Base-by-base conservation (phyloP, 805 yeast genomes). In the Lachancea thermotolerans region DNA sequence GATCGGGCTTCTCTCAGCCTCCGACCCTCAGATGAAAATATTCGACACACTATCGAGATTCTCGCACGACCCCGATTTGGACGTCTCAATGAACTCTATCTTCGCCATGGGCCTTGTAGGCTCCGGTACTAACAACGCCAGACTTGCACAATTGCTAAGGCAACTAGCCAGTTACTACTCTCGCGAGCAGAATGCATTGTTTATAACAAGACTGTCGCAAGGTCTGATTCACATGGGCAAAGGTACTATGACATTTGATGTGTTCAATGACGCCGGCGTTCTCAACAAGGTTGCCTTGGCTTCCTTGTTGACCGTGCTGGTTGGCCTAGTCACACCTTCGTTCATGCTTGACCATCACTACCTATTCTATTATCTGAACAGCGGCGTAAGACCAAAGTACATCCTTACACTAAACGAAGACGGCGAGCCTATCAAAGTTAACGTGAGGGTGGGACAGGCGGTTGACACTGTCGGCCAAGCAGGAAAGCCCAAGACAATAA, bases 401-500 rank as follows among this genome's bases (percentile, higher is more conserved):
- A 77, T 93, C 53, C 75, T 93, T 32, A 91, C 99, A 0, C 86
- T 93, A 38, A 95, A 91, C 65, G 96, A 90, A 64, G 80, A 84
- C 27, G 77, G 91, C 65, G 80, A 89, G 55, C 96, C 96, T 32
- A 70, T 93, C 50, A 91, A 91, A 72, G 98, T 93, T 9, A 91
- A 88, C 54, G 99, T 93, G 9, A 79, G 99, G 62, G 98, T 93
- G 28, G 99, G 99, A 51, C 97, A 91, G 69, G 98, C 99, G 6
- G 98, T 93, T 27, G 99, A 93, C 64, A 88, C 90, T 34, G 98
- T 93, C 50, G 99, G 99, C 30, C 98, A 91, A 66, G 99, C 98
- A 0, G 99, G 99, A 70, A 88, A 87, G 57, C 99, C 99, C 40
- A 93, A 93, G 73, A 90, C 97, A 10, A 93, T 93, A 39, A 93